Evolutionary conservation across 139 green algal genomes (phyloP), one percentile per base, ranked within the genome.

Genomic region (Chlamydomonas eustigma): DNA sequence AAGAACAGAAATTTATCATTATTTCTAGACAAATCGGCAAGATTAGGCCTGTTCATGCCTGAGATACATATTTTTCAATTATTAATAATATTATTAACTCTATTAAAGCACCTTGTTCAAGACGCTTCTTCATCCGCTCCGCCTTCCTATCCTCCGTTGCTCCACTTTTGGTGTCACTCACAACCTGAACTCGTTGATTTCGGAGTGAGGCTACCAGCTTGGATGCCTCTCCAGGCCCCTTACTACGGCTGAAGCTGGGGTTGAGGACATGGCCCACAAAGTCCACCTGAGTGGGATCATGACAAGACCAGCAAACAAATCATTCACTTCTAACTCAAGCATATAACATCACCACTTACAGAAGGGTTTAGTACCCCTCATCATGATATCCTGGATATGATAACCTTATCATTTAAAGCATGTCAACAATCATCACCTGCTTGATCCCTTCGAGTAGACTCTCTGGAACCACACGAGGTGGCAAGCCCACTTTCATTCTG

Each of bases 181-280:
- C 2, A 32, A 51, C 74, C 75, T 86, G 63, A 50, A 88, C 52
- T 2, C 91, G 83, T 33, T 52, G 51, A 76, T 92, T 93, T 31
- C 88, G 80, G 50, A 93, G 81, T 2, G 65, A 25, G 0, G 81
- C 72, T 0, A 83, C 84, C 1, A 78, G 78, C 0, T 68, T 58
- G 1, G 83, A 75, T 3, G 86, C 81, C 36, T 86, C 78, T 1
- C 85, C 82, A 0, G 71, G 72, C 2, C 83, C 33, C 50, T 78
- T 73, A 35, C 84, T 81, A 3, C 90, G 81, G 51, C 72, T 74
- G 74, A 86, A 92, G 50, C 90, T 67, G 2, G 93, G 92, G 81
- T 97, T 97, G 63, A 81, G 76, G 39, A 94, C 78, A 75, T 97
- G 91, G 25, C 85, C 88, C 34, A 97, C 81, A 74, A 96, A 97